Percentiles rank a stretch among this genome's conserved stretches.
Conservation (phyloP, 139 green algal species). For the Chlorella sp. region DNA sequence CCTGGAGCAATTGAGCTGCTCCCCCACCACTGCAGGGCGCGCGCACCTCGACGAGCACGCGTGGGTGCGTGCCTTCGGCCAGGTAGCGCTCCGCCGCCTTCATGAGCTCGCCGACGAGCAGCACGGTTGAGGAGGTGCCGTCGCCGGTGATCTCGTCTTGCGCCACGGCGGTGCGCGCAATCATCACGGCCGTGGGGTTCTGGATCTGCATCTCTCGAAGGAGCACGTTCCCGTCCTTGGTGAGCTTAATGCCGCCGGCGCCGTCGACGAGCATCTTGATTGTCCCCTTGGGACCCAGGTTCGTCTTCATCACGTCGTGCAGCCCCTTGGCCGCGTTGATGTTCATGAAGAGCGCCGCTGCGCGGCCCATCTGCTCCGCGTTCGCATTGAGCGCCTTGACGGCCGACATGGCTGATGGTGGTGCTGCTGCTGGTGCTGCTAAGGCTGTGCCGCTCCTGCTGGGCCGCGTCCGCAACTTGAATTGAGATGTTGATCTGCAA, state of each 20-base stretch:
- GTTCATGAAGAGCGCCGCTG: slow-evolving; percentile 96
- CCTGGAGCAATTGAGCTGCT: too few species aligned
- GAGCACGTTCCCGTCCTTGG: slow-evolving; percentile 96
- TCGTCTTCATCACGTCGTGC: slow-evolving; percentile 97
- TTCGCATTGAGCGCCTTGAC: slow-evolving; percentile 90
- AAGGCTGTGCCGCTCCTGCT: too few species aligned
- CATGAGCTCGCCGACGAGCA: slow-evolving; percentile 98
- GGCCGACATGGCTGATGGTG: slow-evolving; percentile 61
- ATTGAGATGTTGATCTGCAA: too few species aligned
- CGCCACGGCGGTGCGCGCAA: slow-evolving; percentile 92
- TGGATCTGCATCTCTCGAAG: slow-evolving; percentile 98
- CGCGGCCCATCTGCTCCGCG: slow-evolving; percentile 86
- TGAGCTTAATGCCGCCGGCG: slow-evolving; percentile 94
- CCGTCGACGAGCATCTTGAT: slow-evolving; percentile 99
- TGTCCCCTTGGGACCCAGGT: slow-evolving; percentile 96
- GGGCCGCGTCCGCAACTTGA: too few species aligned
- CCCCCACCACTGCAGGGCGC: too few species aligned
- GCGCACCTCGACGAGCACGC: slow-evolving; percentile 85
- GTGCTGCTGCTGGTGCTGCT: too few species aligned
- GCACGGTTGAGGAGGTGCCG: slow-evolving; percentile 92
- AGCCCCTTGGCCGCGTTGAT: slow-evolving; percentile 98
- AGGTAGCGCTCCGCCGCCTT: slow-evolving; percentile 95
- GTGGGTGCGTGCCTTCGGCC: slow-evolving; percentile 89
- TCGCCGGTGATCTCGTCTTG: slow-evolving; percentile 97
- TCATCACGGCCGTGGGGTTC: slow-evolving; percentile 99